Evolutionary conservation across 805 yeast genomes (phyloP).

Genomic region (Candida easanensis): DNA sequence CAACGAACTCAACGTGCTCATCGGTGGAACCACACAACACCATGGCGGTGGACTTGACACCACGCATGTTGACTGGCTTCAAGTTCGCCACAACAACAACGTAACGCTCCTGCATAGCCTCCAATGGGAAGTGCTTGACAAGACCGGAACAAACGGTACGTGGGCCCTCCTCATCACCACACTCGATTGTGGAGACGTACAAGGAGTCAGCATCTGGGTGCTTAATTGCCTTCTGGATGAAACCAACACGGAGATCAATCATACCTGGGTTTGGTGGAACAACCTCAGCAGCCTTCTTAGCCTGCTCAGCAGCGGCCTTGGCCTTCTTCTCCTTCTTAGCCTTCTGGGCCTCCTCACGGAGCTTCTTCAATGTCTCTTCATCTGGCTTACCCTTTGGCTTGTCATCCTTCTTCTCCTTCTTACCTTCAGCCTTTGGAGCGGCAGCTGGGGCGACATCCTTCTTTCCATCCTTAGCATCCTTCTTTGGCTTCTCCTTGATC

Average conservation of each 20-base stretch:
- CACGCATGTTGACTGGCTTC: constrained; percentile 98
- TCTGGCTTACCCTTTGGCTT: constrained; percentile 41
- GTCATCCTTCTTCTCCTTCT: constrained; percentile 40
- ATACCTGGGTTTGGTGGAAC: constrained; percentile 76
- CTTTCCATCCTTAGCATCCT: constrained; percentile 35
- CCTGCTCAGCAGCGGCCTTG: constrained; percentile 39
- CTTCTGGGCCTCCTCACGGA: constrained; percentile 54
- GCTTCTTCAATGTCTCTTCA: constrained; percentile 44
- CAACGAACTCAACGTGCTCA: constrained; percentile 84
- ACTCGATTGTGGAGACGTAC: constrained; percentile 93
- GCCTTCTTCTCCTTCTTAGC: constrained; percentile 63
- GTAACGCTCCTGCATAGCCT: constrained; percentile 92
- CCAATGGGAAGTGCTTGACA: constrained; percentile 83
- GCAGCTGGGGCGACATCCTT: constrained; percentile 28
- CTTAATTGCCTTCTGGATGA: constrained; percentile 91
- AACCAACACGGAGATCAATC: constrained; percentile 93
- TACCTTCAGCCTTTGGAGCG: constrained; percentile 29
- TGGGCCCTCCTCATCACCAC: constrained; percentile 96
- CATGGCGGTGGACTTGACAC: constrained; percentile 94
- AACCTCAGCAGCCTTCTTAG: constrained; percentile 53
- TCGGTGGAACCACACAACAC: constrained; percentile 87
- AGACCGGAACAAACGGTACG: constrained; percentile 98
- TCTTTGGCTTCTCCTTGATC: constrained; percentile 54
- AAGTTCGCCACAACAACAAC: constrained; percentile 92
- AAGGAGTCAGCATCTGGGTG: constrained; percentile 98